Evolutionary conservation across 768 basidiomycete genomes (phyloP).

Genomic region (Fistulinella prunicolor): DNA sequence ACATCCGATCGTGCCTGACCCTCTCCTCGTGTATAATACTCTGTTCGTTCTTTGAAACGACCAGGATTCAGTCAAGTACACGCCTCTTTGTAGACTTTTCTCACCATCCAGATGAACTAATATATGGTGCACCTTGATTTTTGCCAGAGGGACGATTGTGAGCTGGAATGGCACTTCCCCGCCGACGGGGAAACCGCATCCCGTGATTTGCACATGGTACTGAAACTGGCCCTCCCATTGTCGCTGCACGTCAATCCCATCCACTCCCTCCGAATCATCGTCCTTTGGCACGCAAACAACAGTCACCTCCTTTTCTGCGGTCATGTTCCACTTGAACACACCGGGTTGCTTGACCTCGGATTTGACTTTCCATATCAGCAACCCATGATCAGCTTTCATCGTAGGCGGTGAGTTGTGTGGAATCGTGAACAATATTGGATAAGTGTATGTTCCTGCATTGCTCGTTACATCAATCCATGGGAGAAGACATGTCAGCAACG

Average conservation of each 20-base stretch:
- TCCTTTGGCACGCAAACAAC: slow-evolving; percentile 69
- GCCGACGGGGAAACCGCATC: slow-evolving; percentile 79
- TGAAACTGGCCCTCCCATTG: slow-evolving; percentile 89
- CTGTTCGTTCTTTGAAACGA: slow-evolving; percentile 60
- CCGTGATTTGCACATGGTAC: slow-evolving; percentile 73
- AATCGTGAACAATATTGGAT: slow-evolving; percentile 89
- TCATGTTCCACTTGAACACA: slow-evolving; percentile 67
- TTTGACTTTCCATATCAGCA: slow-evolving; percentile 74
- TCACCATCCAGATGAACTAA: slow-evolving; percentile 78
- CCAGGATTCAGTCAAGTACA: not conserved
- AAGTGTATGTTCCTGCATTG: slow-evolving; percentile 78
- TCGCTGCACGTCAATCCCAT: slow-evolving; percentile 78
- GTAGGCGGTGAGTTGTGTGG: slow-evolving; percentile 78
- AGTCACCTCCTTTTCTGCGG: slow-evolving; percentile 65
- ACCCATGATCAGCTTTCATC: slow-evolving; percentile 70
- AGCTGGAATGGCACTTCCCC: slow-evolving; percentile 77
- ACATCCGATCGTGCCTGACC: slow-evolving; percentile 70
- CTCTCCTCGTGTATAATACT: slow-evolving; percentile 71
- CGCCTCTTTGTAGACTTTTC: slow-evolving; percentile 14
- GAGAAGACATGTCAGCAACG: slow-evolving; percentile 14
- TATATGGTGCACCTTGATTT: slow-evolving; percentile 77
- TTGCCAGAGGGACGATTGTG: slow-evolving; percentile 78
- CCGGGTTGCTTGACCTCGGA: slow-evolving; percentile 85
- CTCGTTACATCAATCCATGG: slow-evolving; percentile 39
- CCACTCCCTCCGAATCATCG: slow-evolving; percentile 53